A percentile compares a stretch with the other conserved stretches of the same genome.
phyloP scores from a whole-genome alignment of 2,329 filamentous ascomycete species.

The Aureobasidium sp. region DNA sequence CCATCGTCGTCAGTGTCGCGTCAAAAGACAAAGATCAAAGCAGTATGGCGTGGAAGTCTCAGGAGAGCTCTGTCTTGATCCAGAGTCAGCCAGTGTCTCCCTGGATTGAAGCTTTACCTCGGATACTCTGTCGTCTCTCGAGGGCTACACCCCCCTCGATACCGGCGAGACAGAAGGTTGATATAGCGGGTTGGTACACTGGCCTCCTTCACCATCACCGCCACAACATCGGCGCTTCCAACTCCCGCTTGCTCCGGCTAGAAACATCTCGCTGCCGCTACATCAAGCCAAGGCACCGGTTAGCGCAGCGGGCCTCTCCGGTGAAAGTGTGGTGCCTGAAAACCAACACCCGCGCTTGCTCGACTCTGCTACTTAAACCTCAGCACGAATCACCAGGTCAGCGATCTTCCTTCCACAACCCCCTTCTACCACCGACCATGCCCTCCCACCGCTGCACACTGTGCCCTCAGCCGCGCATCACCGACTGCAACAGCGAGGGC shows the following conservation, averaged over 20 bases:
- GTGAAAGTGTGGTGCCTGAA: not conserved
- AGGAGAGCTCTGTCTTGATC: not conserved
- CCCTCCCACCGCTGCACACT: not conserved
- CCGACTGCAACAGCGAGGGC: not conserved
- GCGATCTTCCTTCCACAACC: not conserved
- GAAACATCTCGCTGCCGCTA: not conserved
- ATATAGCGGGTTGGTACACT: not conserved
- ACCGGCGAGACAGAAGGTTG: not conserved
- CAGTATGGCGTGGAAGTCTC: not conserved
- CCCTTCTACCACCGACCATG: not conserved
- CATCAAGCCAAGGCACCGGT: not conserved
- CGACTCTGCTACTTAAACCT: not conserved
- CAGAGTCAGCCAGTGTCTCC: not conserved
- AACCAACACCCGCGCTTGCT: not conserved
- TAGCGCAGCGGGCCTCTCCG: not conserved
- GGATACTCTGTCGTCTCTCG: not conserved
- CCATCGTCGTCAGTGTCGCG: not conserved
- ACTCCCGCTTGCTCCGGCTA: not conserved
- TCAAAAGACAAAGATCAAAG: not conserved
- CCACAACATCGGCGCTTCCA: not conserved
- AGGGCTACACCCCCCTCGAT: not conserved
- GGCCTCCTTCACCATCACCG: not conserved
- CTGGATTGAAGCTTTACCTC: not conserved
- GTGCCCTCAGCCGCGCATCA: not conserved
- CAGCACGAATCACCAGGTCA: not conserved